These are phyloP conservation scores for Thamnidium elegans DNA, from an alignment of 192 early-diverging fungal genomes.

Conservation along the genomic window DNA sequence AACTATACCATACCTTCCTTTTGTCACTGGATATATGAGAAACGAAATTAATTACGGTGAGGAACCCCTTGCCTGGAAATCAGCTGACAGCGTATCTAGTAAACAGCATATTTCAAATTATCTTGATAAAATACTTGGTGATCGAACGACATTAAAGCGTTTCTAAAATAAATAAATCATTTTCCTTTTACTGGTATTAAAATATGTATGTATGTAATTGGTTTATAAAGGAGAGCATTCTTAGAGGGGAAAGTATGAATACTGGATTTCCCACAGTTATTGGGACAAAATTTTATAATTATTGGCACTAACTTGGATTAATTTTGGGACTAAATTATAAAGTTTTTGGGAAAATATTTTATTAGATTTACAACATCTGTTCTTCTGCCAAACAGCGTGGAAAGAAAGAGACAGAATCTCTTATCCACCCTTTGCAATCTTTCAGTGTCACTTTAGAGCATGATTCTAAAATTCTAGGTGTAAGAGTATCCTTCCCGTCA, in stretches of 20 bases:
- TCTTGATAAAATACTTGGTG: background rate
- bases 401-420: background rate
- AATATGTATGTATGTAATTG: too few relatives aligned
- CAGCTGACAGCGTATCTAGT: conserved; percentile 8
- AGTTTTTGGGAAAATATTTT: too few relatives aligned
- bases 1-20: conserved; percentile 16
- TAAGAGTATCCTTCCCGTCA: background rate
- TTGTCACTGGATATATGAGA: conserved; percentile 4
- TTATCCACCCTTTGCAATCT: background rate
- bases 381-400: background rate
- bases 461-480: background rate
- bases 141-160: too few relatives aligned
- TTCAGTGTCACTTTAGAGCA: background rate
- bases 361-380: too few relatives aligned
- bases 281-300: too few relatives aligned
- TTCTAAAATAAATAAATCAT: too few relatives aligned
- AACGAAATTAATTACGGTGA: conserved; percentile 15
- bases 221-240: too few relatives aligned
- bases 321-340: too few relatives aligned
- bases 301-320: too few relatives aligned
- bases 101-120: conserved; percentile 12
- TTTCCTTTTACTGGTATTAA: too few relatives aligned
- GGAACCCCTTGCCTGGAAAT: conserved; percentile 7
- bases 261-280: too few relatives aligned
- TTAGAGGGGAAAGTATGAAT: too few relatives aligned